Evolutionary conservation across 768 basidiomycete species (phyloP).

Genomic region (Antrodiella citrinella): DNA sequence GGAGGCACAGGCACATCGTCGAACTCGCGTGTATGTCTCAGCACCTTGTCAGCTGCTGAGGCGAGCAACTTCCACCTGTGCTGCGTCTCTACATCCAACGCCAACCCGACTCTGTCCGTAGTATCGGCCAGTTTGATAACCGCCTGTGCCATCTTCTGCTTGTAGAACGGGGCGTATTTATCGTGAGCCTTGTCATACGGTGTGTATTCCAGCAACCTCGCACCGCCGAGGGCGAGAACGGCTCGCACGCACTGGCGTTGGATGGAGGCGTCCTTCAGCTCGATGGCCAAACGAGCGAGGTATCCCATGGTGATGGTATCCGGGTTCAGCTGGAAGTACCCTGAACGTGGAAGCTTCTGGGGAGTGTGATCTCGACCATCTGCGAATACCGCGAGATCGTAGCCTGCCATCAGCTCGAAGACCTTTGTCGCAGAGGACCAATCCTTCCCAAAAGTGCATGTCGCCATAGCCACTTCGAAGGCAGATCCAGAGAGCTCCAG

Average conservation of each 20-base stretch:
- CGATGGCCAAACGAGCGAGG: background rate
- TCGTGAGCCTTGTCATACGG: background rate
- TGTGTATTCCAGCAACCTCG: background rate
- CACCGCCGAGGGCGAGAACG: no score
- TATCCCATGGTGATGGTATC: background rate
- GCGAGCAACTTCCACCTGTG: background rate
- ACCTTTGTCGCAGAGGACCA: background rate
- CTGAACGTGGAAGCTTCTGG: no score
- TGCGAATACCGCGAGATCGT: background rate
- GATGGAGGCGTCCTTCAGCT: background rate
- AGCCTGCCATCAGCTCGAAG: background rate
- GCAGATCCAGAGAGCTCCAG: background rate
- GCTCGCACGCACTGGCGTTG: background rate
- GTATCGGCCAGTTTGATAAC: constrained; percentile 42
- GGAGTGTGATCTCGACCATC: background rate
- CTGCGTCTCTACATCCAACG: constrained; percentile 7
- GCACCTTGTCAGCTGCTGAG: no score
- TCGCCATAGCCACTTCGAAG: background rate
- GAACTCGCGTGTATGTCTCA: no score
- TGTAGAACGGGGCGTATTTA: constrained; percentile 5
- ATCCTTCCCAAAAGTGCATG: background rate
- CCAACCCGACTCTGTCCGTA: constrained; percentile 12
- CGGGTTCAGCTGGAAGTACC: background rate
- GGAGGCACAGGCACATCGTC: no score
- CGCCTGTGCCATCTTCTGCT: constrained; percentile 25